Evolutionary conservation across 805 yeast species (phyloP), one percentile per base, ranked within the genome.

Genomic region (Grigorovia jiainica): DNA sequence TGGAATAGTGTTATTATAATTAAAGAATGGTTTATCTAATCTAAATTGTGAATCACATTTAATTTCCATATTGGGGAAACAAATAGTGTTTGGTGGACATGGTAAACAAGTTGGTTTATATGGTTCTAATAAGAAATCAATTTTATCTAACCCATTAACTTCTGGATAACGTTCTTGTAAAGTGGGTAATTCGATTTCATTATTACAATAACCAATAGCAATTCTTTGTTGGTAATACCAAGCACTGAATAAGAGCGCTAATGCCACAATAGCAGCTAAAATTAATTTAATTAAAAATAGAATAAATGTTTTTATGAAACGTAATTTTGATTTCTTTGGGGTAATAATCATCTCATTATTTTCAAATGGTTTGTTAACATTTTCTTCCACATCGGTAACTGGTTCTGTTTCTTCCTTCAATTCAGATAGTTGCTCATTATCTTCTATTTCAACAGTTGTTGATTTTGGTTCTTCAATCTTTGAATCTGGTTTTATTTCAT

Each of bases 11-110:
- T 84, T 81, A 44, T 71, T 67, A 25, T 76, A 55, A 37, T 50
- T 48, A 37, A 42, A 50, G 7, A 34, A 36, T 11, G 57, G 47
- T 24, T 47, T 42, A 32, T 75, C 64, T 47, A 73, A 68, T 13
- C 81, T 79, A 40, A 71, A 66, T 43, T 81, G 95, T 36, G 78
- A 79, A 50, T 75, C 78, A 61, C 98, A 90, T 43, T 72, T 77
- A 7, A 84, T 54, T 40, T 71, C 66, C 51, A 82, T 66, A 36
- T 70, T 57, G 19, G 77, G 75, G 48, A 71, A 76, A 62, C 97
- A 90, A 31, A 75, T 67, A 0, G 89, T 92, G 62, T 89, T 79
- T 3, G 70, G 73, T 2, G 97, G 97, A 57, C 97, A 90, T 20
- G 74, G 74, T 4, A 73, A 63, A 64, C 98, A 90, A 0, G 50